Evolutionary conservation across 352 stramenopile genomes (phyloP).

Genomic region (Phytophthora syringae): DNA sequence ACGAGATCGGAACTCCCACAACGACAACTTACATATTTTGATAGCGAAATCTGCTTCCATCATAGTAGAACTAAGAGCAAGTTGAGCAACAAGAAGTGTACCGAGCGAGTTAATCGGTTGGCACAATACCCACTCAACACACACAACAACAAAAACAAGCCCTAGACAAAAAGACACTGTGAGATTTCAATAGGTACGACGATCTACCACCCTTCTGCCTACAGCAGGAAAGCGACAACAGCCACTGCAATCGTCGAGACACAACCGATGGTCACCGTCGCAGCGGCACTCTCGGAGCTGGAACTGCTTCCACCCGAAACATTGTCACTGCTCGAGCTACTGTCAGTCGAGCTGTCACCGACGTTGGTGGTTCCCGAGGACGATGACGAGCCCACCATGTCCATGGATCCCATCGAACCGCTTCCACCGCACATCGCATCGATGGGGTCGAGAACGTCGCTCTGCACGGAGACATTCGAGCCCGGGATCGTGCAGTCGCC

Average conservation of each 20-base stretch:
- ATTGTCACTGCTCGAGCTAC: slow-evolving; percentile 19
- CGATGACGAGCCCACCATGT: slow-evolving; percentile 4
- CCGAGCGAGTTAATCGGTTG: too few relatives aligned
- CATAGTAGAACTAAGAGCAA: too few relatives aligned
- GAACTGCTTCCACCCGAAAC: slow-evolving; percentile 2
- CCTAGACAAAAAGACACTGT: slow-evolving; percentile 1
- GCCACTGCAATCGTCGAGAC: neutral
- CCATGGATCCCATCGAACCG: slow-evolving; percentile 18
- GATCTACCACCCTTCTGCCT: neutral
- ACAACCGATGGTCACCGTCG: slow-evolving; percentile 10
- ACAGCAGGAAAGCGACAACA: slow-evolving; percentile 13
- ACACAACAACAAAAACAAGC: slow-evolving; percentile 3
- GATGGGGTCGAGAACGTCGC: slow-evolving; percentile 19
- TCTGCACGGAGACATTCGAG: slow-evolving; percentile 27
- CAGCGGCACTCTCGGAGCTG: slow-evolving; percentile 8
- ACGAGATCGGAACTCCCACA: too few relatives aligned
- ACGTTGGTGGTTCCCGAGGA: slow-evolving; percentile 13
- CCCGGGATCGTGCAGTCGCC: slow-evolving; percentile 34
- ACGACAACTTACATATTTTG: too few relatives aligned
- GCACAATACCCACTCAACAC: too few relatives aligned
- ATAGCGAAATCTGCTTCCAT: too few relatives aligned
- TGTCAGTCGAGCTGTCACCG: slow-evolving; percentile 22
- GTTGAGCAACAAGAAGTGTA: too few relatives aligned
- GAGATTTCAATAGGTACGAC: neutral
- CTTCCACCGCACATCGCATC: slow-evolving; percentile 8